These are phyloP conservation scores for Sporothrix protearum DNA, from an alignment of 2,329 filamentous ascomycete species.

Conservation along the genomic window DNA sequence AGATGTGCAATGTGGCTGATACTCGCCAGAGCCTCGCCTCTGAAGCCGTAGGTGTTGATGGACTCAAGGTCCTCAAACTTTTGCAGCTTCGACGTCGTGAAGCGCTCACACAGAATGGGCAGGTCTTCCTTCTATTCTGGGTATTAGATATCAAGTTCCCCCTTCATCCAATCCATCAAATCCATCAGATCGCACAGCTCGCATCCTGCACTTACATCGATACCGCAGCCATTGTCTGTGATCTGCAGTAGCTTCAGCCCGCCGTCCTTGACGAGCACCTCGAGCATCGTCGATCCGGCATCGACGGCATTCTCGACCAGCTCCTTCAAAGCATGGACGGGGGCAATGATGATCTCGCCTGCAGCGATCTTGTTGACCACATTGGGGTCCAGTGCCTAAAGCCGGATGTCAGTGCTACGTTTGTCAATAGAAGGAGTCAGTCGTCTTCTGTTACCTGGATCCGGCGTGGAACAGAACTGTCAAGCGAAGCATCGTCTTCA, in stretches of 20 bases:
- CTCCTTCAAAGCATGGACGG: constrained; percentile 93
- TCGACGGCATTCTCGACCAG: constrained; percentile 96
- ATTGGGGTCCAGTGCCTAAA: constrained; percentile 77
- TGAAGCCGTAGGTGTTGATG: constrained; percentile 96
- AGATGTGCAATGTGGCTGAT: constrained; percentile 98
- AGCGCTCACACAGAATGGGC: constrained; percentile 87
- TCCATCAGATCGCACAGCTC: too few relatives aligned
- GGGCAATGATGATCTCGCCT: constrained; percentile 96
- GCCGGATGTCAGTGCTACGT: constrained; percentile 3
- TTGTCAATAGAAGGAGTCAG: neutral
- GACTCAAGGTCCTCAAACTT: constrained; percentile 86
- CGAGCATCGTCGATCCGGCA: constrained; percentile 87
- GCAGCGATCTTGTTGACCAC: constrained; percentile 99
- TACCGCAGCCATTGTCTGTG: constrained; percentile 94
- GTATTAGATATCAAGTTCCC: constrained; percentile 3
- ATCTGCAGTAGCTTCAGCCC: constrained; percentile 94
- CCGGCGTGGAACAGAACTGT: constrained; percentile 33
- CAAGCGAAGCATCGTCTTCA: neutral
- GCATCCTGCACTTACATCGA: constrained; percentile 61
- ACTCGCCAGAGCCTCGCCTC: constrained; percentile 91
- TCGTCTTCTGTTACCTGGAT: constrained; percentile 52
- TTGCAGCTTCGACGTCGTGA: constrained; percentile 94
- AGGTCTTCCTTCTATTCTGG: constrained; percentile 75
- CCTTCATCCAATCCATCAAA: neutral
- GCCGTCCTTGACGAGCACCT: constrained; percentile 90